Conservation (phyloP, 2,329 filamentous ascomycete species). For the Orbilia blumenaviensis region DNA sequence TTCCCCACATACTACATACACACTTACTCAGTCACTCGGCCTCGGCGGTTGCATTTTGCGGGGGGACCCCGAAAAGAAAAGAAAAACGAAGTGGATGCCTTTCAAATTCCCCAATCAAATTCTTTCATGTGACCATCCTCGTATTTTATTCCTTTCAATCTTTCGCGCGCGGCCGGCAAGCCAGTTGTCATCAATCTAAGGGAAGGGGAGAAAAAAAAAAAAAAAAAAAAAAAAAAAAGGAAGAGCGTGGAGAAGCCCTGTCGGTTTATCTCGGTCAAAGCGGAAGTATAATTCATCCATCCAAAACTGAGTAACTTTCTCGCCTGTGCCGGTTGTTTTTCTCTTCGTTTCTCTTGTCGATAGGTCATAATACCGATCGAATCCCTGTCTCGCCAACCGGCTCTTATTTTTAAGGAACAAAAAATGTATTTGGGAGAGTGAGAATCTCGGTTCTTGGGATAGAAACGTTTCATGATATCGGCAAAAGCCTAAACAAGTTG, state of each 20-base stretch:
- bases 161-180: conserved; percentile 4
- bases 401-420: conserved; percentile 9
- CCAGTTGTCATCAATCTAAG: not conserved
- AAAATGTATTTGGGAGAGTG: too few relatives aligned
- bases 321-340: too few relatives aligned
- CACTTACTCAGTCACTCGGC: too few relatives aligned
- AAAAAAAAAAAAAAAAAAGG: not conserved
- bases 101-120: not conserved
- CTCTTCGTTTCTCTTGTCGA: too few relatives aligned
- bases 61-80: too few relatives aligned
- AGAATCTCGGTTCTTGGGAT: not conserved
- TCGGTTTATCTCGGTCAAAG: not conserved
- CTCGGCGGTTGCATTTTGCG: too few relatives aligned
- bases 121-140: conserved; percentile 40
- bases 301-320: too few relatives aligned
- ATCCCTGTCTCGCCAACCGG: conserved; percentile 2
- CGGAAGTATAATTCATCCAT: conserved; percentile 8
- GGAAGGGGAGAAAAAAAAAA: not conserved
- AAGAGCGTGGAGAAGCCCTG: not conserved
- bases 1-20: too few relatives aligned
- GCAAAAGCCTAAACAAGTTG: conserved; percentile 20
- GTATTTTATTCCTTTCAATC: too few relatives aligned
- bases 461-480: conserved; percentile 6
- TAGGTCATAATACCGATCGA: too few relatives aligned
- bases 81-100: conserved; percentile 3